phyloP scores from a whole-genome alignment of 2,329 filamentous ascomycete genomes.

The Sodiomyces alkalinus region DNA sequence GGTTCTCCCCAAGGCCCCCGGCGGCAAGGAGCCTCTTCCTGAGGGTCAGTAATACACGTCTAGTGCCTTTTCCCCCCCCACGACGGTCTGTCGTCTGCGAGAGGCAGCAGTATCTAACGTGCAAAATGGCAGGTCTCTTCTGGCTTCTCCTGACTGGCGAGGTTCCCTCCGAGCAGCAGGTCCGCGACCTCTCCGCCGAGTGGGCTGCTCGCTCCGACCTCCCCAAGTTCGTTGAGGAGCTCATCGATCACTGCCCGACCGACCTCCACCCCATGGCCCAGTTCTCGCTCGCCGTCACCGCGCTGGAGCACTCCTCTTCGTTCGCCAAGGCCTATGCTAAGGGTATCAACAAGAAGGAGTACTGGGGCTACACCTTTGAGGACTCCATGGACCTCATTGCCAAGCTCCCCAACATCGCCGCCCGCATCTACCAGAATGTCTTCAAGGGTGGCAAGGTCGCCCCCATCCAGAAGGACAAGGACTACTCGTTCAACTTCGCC shows the following conservation, averaged over 20 bases:
- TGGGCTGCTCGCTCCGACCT: slow-evolving; percentile 96
- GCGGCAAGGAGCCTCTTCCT: slow-evolving; percentile 90
- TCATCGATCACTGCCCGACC: slow-evolving; percentile 98
- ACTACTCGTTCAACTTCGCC: slow-evolving; percentile 98
- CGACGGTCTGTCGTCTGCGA: not conserved
- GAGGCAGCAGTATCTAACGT: too few species aligned
- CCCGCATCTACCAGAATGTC: slow-evolving; percentile 99
- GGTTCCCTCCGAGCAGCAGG: slow-evolving; percentile 95
- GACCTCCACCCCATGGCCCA: slow-evolving; percentile 99
- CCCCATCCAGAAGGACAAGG: slow-evolving; percentile 93
- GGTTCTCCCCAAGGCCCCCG: slow-evolving; percentile 89
- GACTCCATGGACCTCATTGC: slow-evolving; percentile 99
- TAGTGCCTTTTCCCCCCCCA: slow-evolving; percentile 8
- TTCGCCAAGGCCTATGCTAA: slow-evolving; percentile 98
- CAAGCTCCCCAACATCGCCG: slow-evolving; percentile 95
- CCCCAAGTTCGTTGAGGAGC: slow-evolving; percentile 96
- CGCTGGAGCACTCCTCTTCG: slow-evolving; percentile 93
- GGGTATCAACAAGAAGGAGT: slow-evolving; percentile 98
- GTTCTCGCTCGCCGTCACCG: slow-evolving; percentile 94
- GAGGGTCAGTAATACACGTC: too few species aligned
- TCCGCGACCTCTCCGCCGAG: slow-evolving; percentile 93
- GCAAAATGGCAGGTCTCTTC: too few species aligned
- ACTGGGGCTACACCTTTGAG: slow-evolving; percentile 99
- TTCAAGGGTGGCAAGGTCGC: slow-evolving; percentile 99
- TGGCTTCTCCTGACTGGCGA: slow-evolving; percentile 98